Evolutionary conservation across 1,284 basidiomycete genomes (phyloP).

Genomic region (Ceratobasidium sp.): DNA sequence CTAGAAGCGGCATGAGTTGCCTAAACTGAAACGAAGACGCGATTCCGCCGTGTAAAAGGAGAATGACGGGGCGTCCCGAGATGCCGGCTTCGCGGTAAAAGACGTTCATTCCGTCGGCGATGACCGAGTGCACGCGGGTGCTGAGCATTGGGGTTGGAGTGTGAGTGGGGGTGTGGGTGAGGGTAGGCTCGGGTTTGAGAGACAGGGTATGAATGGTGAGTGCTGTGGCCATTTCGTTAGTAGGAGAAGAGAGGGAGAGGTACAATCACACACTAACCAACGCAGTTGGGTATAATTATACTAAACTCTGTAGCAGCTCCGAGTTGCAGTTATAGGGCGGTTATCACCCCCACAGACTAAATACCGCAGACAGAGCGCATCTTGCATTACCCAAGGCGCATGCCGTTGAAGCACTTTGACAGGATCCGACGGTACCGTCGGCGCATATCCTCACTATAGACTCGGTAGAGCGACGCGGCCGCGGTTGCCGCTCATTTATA

Average conservation of each 20-base stretch:
- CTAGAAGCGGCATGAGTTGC: constrained; percentile 55
- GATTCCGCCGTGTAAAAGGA: constrained; percentile 60
- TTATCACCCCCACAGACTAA: not conserved
- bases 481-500: not conserved
- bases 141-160: not conserved
- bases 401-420: not conserved
- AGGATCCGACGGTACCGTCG: not conserved
- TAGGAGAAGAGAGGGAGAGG: too few species aligned
- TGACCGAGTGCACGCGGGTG: constrained; percentile 41
- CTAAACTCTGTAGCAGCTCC: not conserved
- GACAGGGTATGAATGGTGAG: too few species aligned
- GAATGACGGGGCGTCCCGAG: constrained; percentile 48
- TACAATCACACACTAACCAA: too few species aligned
- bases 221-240: too few species aligned
- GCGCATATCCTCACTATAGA: not conserved
- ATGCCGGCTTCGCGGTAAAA: constrained; percentile 56
- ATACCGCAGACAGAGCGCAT: not conserved
- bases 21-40: constrained; percentile 58
- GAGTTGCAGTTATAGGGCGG: not conserved
- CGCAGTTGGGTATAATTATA: too few species aligned
- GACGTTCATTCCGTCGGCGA: constrained; percentile 51
- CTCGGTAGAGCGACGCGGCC: too few species aligned
- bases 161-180: not conserved
- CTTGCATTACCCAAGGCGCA: not conserved
- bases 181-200: too few species aligned